A percentile compares a stretch with the other conserved stretches of the same genome.
Conservation (phyloP, 257 asterid genomes). For the Scutellaria barbata region DNA sequence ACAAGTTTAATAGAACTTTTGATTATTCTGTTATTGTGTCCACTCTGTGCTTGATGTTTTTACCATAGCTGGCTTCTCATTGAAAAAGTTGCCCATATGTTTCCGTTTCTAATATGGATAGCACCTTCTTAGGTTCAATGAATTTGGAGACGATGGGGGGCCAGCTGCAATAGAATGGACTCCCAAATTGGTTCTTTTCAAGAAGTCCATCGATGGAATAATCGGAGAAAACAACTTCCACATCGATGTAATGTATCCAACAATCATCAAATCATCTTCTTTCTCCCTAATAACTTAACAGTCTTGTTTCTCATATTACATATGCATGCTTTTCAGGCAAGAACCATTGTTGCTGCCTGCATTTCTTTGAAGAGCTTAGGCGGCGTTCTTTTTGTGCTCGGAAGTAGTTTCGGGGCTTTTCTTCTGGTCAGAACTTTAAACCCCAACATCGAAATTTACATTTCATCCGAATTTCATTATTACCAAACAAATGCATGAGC, state of each 20-base stretch:
- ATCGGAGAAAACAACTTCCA: constrained; percentile 53
- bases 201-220: constrained; percentile 50
- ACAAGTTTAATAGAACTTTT: too few species aligned
- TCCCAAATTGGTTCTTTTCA: constrained; percentile 64
- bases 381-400: constrained; percentile 81
- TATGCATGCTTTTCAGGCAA: constrained; percentile 51
- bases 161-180: constrained; percentile 80
- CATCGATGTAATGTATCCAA: constrained; percentile 57
- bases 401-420: constrained; percentile 76
- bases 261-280: not conserved
- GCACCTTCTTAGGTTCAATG: constrained; percentile 63
- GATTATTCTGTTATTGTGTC: too few species aligned
- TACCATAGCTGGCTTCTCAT: not conserved
- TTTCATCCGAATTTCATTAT: not conserved
- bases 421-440: constrained; percentile 63
- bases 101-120: not conserved
- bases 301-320: not conserved
- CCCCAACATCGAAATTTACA: not conserved
- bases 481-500: not conserved
- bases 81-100: not conserved
- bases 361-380: constrained; percentile 81
- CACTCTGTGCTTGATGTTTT: too few species aligned
- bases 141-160: constrained; percentile 89
- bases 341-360: constrained; percentile 63
- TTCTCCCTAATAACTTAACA: not conserved